Evolutionary conservation across 495 filamentous ascomycete genomes (phyloP), one percentile per base, ranked within the genome.

Genomic region (Jackrogersella minutella): DNA sequence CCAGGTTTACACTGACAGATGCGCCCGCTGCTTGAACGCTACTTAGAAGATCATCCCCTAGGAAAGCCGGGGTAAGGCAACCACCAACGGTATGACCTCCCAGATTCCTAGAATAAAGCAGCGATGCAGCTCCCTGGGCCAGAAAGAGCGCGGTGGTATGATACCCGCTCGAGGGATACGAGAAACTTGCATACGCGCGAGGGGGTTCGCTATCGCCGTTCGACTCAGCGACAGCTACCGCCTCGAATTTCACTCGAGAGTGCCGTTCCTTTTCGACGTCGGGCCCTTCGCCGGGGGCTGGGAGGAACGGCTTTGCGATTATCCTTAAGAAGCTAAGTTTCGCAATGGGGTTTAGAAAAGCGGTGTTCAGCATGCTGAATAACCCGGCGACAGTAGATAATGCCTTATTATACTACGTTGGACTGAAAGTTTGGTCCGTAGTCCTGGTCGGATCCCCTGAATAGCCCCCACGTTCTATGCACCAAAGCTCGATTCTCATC

Each of bases 401-500:
- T 22, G 50, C 68, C 26, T 66, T 62, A 16, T 55, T 49, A 28
- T 59, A 70, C 31, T 70, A n/a, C 68, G 39, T 63, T 63, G 26
- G 49, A 70, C 26, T 61, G 37, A 24, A 70, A 70, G 3, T 39
- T 47, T 22, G 58, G 41, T 1, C 68, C 61, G 33, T 66, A 63
- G 4, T 19, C 54, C 8, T 66, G 33, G 14, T 53, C 30, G 5
- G 55, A 62, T 37, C 28, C 43, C 19, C 50, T 30, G 3, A 70
- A 49, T 11, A 70, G 36, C n/a, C 62, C 67, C 62, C 67, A 70
- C 0, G 67, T 70, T 19, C 67, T 70, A 16, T 70, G 62, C 17
- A 70, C 62, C 16, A 66, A 34, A 26, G 62, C 62, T 46, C 62
- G 57, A 33, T 70, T 43, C 28, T 62, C 26, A n/a, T 19, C 33